Evolutionary conservation across 2,329 filamentous ascomycete genomes (phyloP).

Genomic region (Fusarium buxicola): DNA sequence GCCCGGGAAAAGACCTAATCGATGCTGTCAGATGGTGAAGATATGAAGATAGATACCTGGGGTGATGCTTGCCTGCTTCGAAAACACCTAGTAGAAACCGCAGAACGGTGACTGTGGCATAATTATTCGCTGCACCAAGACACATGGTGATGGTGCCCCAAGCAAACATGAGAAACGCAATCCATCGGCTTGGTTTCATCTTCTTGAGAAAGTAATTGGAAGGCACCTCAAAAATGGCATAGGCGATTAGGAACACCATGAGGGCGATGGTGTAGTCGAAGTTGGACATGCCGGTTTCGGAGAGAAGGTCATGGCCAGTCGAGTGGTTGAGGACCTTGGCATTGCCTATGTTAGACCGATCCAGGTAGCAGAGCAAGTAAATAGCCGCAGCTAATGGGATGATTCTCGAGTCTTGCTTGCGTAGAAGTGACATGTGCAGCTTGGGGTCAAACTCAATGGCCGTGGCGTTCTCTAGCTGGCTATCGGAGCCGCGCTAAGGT

Average conservation of each 20-base stretch:
- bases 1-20: conserved; percentile 36
- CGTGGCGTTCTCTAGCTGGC: conserved; percentile 13
- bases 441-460: conserved; percentile 19
- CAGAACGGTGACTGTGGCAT: conserved; percentile 42
- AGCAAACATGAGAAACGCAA: conserved; percentile 47
- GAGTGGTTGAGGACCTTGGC: conserved; percentile 53
- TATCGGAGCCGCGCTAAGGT: conserved; percentile 17
- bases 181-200: conserved; percentile 61
- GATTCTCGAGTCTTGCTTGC: conserved; percentile 37
- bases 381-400: conserved; percentile 40
- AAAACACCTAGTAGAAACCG: conserved; percentile 49
- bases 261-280: conserved; percentile 70
- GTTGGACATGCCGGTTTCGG: conserved; percentile 59
- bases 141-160: conserved; percentile 56
- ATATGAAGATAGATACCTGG: no score
- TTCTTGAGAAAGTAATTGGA: conserved; percentile 59
- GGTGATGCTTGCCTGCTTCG: conserved; percentile 42
- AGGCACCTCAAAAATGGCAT: conserved; percentile 64
- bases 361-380: conserved; percentile 60
- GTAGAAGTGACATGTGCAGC: conserved; percentile 16
- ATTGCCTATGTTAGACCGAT: conserved; percentile 63
- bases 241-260: conserved; percentile 58
- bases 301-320: conserved; percentile 47
- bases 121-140: conserved; percentile 55
- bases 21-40: conserved; percentile 54